Conservation (phyloP, 257 asterid genomes). For the Plantago elongata region DNA sequence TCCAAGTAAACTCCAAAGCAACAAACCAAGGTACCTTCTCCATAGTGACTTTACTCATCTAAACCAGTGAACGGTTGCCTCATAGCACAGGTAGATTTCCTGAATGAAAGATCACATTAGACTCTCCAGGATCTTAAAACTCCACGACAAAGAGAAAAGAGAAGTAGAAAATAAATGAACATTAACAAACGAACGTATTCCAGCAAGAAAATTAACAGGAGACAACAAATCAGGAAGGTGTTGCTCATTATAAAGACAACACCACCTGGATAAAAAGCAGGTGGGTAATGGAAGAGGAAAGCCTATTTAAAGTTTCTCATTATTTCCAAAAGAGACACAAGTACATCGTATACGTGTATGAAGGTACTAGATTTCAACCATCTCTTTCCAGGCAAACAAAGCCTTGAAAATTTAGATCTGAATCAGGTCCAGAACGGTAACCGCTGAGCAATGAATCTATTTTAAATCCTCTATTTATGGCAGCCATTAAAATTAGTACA, state of each 20-base stretch:
- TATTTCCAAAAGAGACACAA: slow-evolving; percentile 16
- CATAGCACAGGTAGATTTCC: slow-evolving; percentile 79
- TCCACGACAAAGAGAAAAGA: slow-evolving; percentile 8
- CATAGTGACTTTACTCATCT: slow-evolving; percentile 83
- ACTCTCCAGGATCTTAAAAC: slow-evolving; percentile 55
- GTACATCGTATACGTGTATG: slow-evolving; percentile 16
- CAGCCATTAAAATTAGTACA: slow-evolving; percentile 68
- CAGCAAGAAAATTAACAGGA: slow-evolving; percentile 15
- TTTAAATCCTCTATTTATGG: slow-evolving; percentile 41
- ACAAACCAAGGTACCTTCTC: slow-evolving; percentile 98
- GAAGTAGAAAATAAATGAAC: slow-evolving; percentile 17
- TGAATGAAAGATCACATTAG: slow-evolving; percentile 87
- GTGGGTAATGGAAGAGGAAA: slow-evolving; percentile 10
- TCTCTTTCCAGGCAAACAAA: slow-evolving; percentile 27
- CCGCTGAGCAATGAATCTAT: slow-evolving; percentile 22
- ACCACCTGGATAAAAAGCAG: slow-evolving; percentile 13
- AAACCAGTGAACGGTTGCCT: slow-evolving; percentile 90
- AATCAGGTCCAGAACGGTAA: slow-evolving; percentile 26
- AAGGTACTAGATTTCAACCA: slow-evolving; percentile 27
- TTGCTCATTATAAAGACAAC: slow-evolving; percentile 12
- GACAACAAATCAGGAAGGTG: slow-evolving; percentile 13
- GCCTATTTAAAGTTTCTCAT: slow-evolving; percentile 20
- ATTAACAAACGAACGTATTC: neutral
- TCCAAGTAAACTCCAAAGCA: slow-evolving; percentile 62
- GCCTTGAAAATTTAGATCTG: slow-evolving; percentile 31